Base-by-base conservation (phyloP, 345 rosid species). In the Alliaria petiolata region DNA sequence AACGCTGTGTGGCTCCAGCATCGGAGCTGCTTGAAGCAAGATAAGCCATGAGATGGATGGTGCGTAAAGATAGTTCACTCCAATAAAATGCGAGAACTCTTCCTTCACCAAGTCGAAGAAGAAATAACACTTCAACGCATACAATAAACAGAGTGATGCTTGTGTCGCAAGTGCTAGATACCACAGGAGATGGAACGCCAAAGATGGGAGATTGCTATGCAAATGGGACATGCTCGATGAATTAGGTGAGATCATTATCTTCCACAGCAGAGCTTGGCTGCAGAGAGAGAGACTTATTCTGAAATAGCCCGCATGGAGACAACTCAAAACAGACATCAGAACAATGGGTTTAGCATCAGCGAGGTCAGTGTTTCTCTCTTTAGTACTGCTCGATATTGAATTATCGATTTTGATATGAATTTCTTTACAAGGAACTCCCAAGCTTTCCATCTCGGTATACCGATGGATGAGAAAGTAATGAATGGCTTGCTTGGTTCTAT, bases 31-130 rank as follows among this genome's bases (percentile, higher is more conserved):
- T 9, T 89, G 95, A 39, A 87, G 86, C 85, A 91, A 66, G 60
- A 87, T 65, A 62, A 91, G 88, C 78, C 85, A 82, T 45, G 93
- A 73, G 53, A 84, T 81, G 80, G 82, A 89, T 43, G 93, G 97
- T 62, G 89, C 86, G 69, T 75, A 86, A 10, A 87, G 65, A 81
- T 83, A 85, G 81, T 86, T 87, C 0, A 87, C 90, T 65, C 87
- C 90, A 46, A 85, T 84, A 47, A 78, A 76, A 64, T 85, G 81
- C 53, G 77, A 30, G 76, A 85, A 85, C 85, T 85, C 89, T n/a
- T 71, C 72, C 46, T 80, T 74, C 65, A 85, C 84, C 79, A 43
- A 62, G 49, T 80, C 49, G 35, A 76, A 83, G 74, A 57, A 67
- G 58, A 80, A 77, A 11, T 76, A 6, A 70, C 87, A 83, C 47